phyloP scores from a whole-genome alignment of 768 basidiomycete species.

The Rhizopogon sp. region DNA sequence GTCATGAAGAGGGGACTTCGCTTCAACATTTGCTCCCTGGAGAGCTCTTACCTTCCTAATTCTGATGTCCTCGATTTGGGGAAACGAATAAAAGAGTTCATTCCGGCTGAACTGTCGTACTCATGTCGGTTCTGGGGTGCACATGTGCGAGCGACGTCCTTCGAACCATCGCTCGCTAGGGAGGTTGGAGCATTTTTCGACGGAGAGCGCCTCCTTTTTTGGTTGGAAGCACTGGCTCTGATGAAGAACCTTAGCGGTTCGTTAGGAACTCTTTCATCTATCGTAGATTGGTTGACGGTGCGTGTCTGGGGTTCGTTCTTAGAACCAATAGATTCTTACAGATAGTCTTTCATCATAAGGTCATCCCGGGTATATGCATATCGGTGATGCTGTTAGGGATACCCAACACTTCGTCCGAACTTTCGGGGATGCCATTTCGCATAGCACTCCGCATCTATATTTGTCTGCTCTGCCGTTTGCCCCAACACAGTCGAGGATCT shows the following conservation, averaged over 20 bases:
- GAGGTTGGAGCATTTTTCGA: not conserved
- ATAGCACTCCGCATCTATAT: slow-evolving; percentile 23
- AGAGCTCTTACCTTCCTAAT: slow-evolving; percentile 23
- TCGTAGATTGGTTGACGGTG: not conserved
- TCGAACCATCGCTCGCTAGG: not conserved
- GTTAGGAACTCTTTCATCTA: not conserved
- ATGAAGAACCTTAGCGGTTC: not conserved
- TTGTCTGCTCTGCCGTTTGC: slow-evolving; percentile 24
- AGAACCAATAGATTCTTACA: too few relatives aligned
- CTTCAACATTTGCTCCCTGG: slow-evolving; percentile 30
- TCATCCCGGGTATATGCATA: not conserved
- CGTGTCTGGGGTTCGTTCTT: too few relatives aligned
- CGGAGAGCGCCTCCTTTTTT: slow-evolving; percentile 4
- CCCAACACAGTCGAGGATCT: slow-evolving; percentile 8
- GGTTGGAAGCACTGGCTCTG: not conserved
- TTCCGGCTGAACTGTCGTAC: not conserved
- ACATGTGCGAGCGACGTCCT: not conserved
- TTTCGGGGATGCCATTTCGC: not conserved
- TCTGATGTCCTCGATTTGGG: slow-evolving; percentile 13
- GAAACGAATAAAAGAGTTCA: not conserved
- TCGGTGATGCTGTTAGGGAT: not conserved
- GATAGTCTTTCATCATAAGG: too few relatives aligned
- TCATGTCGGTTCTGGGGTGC: slow-evolving; percentile 3
- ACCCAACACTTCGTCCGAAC: not conserved
- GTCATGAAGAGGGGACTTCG: slow-evolving; percentile 21